Base-by-base conservation (phyloP, 352 stramenopile species). In the Globisporangium barbulae region DNA sequence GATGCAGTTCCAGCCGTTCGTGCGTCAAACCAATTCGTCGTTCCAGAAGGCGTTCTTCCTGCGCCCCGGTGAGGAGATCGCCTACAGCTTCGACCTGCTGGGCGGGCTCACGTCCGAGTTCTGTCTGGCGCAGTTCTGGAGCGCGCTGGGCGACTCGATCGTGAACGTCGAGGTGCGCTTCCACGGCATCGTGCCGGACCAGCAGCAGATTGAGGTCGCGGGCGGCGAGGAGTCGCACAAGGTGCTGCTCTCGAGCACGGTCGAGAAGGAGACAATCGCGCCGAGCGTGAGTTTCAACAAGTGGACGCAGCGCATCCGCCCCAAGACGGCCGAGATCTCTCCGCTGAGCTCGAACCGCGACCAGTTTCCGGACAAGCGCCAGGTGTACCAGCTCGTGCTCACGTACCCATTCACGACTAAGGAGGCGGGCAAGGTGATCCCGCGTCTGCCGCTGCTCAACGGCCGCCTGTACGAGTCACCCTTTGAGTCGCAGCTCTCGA, bases 401-500 rank as follows among this genome's bases (percentile, higher is more conserved):
- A 93, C 85, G 59, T 98, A 98, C 75, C 71, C 83, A 44, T 95
- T 97, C 65, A 90, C 77, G 33, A 81, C 89, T 64, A 92, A 96
- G 61, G 90, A 97, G 35, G 66, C 71, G 0, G 80, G 80, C n/a
- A 91, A 89, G 41, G 87, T 98, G 7, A 92, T 83, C 8, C 89
- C 89, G 8, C 71, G 73, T 5, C 74, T 96, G 53, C 83, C 88
- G 15, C 61, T 91, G 8, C 67, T 98, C 12, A 89, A 94, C 66
- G 89, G 78, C 1, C 85, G 83, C 15, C 76, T 98, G 21, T 98
- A 98, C 69, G 95, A 98, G 65, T 97, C 89, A 6, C 86, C 86
- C 12, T 97, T 97, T 45, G 93, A 98, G 64, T 77, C 79, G n/a
- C 93, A 98, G 60, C 59, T 98, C 61, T 96, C 91, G 68, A 88